phyloP scores from a whole-genome alignment of 2,329 filamentous ascomycete genomes.

The Coniochaeta ligniaria region DNA sequence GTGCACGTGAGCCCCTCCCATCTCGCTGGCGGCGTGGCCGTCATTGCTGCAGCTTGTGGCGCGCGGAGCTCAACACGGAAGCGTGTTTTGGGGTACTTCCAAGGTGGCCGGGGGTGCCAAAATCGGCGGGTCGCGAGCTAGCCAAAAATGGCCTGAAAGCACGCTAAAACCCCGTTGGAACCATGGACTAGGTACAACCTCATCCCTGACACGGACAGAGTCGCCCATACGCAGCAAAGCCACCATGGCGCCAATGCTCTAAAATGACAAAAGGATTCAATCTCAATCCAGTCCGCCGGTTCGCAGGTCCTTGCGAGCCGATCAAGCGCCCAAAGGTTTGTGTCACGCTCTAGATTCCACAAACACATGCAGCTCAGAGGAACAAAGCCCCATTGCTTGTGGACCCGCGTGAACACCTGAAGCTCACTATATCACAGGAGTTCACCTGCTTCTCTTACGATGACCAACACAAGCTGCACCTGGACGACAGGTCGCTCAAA shows the following conservation, averaged over 20 bases:
- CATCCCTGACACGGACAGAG: background rate
- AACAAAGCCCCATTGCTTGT: too few species aligned
- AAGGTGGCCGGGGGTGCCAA: too few species aligned
- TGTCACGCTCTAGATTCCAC: background rate
- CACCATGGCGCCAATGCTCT: background rate
- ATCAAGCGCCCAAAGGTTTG: constrained; percentile 67
- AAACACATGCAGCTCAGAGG: background rate
- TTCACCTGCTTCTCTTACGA: constrained; percentile 93
- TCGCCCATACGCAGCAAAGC: background rate
- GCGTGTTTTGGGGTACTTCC: too few species aligned
- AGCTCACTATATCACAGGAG: constrained; percentile 47
- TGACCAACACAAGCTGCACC: constrained; percentile 66
- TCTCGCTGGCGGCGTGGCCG: too few species aligned
- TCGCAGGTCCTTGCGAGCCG: constrained; percentile 58
- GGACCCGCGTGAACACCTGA: background rate
- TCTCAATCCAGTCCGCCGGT: constrained; percentile 63
- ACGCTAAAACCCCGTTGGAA: background rate
- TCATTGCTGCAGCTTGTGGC: too few species aligned
- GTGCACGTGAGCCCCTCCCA: too few species aligned
- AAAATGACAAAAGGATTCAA: constrained; percentile 38
- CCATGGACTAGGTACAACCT: background rate
- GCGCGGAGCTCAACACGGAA: too few species aligned
- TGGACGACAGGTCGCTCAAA: constrained; percentile 71
- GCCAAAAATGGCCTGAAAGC: too few species aligned
- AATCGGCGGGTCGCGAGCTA: too few species aligned